Evolutionary conservation across 2,329 filamentous ascomycete genomes (phyloP).

Genomic region (Cladosporium sphaerospermum): DNA sequence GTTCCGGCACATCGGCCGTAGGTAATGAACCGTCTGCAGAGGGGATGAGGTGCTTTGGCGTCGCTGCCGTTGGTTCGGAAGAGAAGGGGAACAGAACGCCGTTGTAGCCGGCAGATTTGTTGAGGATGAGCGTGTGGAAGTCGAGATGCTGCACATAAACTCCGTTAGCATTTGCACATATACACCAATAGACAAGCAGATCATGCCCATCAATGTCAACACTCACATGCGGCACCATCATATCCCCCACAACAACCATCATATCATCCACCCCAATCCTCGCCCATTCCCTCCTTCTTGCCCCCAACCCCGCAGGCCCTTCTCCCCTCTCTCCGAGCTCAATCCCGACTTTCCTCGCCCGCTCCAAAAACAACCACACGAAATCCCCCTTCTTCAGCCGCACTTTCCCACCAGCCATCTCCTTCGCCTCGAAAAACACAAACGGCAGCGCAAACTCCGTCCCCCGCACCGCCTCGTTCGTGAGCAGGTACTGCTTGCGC

Average conservation of each 20-base stretch:
- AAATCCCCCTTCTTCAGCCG: constrained; percentile 89
- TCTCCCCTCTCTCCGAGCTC: constrained; percentile 64
- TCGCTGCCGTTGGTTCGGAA: constrained; percentile 40
- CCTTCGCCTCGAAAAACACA: constrained; percentile 93
- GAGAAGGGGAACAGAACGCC: constrained; percentile 75
- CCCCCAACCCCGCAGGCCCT: constrained; percentile 31
- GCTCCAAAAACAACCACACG: constrained; percentile 88
- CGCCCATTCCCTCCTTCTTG: constrained; percentile 77
- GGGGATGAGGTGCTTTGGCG: constrained; percentile 26
- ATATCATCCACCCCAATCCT: constrained; percentile 90
- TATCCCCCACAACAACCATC: constrained; percentile 81
- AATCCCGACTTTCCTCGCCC: constrained; percentile 83
- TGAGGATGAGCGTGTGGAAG: constrained; percentile 94
- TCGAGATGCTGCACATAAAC: constrained; percentile 70
- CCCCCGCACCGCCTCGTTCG: constrained; percentile 81
- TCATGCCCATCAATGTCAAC: neutral
- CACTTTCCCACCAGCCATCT: constrained; percentile 76
- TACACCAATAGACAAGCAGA: neutral
- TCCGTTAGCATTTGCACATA: constrained; percentile 16
- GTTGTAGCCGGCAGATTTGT: constrained; percentile 69
- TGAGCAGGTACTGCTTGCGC: constrained; percentile 70
- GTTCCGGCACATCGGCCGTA: neutral
- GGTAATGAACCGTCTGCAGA: constrained; percentile 15
- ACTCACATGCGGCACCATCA: constrained; percentile 91
- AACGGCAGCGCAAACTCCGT: constrained; percentile 90